Percentiles rank a stretch among this genome's conserved stretches.
phyloP scores from a whole-genome alignment of 768 basidiomycete genomes.

The Amanita subjunquillea region DNA sequence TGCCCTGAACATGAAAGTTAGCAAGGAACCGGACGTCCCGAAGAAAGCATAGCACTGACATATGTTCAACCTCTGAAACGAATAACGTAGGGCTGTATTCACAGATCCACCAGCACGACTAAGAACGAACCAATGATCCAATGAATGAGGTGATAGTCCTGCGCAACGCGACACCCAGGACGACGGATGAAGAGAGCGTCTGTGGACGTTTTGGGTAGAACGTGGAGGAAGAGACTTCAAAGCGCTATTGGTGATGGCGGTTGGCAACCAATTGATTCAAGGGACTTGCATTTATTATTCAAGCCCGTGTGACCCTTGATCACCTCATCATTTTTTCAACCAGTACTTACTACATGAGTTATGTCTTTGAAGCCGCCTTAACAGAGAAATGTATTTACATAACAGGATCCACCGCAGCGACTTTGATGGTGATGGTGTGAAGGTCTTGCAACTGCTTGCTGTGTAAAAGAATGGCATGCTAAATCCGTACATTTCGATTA shows the following conservation, averaged over 20 bases:
- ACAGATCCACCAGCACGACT: slow-evolving; percentile 3
- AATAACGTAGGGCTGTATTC: background rate
- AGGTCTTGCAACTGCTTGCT: too few relatives aligned
- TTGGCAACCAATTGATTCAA: slow-evolving; percentile 1
- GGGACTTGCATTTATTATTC: background rate
- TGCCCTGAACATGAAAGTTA: slow-evolving; percentile 11
- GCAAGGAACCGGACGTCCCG: background rate
- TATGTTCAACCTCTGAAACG: background rate
- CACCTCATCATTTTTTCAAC: slow-evolving; percentile 1
- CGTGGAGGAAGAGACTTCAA: background rate
- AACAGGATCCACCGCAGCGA: too few relatives aligned
- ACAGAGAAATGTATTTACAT: too few relatives aligned
- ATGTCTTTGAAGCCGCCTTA: too few relatives aligned
- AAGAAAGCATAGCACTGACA: background rate
- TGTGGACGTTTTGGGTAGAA: background rate
- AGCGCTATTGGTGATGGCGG: background rate
- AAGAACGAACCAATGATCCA: background rate
- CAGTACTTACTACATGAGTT: too few relatives aligned
- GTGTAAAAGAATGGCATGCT: too few relatives aligned
- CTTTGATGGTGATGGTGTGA: too few relatives aligned
- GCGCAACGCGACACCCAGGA: background rate
- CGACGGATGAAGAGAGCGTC: background rate
- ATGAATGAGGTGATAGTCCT: background rate
- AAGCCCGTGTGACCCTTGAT: slow-evolving; percentile 2
- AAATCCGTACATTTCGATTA: too few relatives aligned